Base-by-base conservation (phyloP, 441 rosid genomes). In the Eruca vesicaria region DNA sequence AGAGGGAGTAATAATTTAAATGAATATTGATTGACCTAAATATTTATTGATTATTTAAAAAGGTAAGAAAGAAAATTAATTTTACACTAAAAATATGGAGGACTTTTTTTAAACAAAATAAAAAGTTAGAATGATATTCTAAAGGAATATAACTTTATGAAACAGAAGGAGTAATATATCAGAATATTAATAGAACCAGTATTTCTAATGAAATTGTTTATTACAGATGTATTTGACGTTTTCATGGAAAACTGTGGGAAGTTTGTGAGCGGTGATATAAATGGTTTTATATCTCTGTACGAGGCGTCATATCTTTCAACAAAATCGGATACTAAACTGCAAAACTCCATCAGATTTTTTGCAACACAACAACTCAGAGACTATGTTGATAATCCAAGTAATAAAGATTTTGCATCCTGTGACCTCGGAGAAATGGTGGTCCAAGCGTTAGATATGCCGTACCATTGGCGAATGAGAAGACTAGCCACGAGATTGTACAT, bases 401-500 rank as follows among this genome's bases (percentile, higher is more conserved):
- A 33, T 29, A 35, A 9, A 3, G 16, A 55, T 10, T 21, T n/a
- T 20, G 66, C 41, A 16, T 31, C 68, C 9, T 8, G 56, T 65
- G 38, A 74, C 36, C 0, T 59, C 1, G 31, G 36, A 3, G 58
- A 28, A 15, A 66, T 84, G 15, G 79, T 75, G 45, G 53, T 16
- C 5, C 86, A 82, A 62, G 81, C 84, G 2, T 52, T 84, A 66
- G 85, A 85, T 50, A 73, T 82, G 72, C 84, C 89, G 4, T 64
- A 80, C 35, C 70, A 78, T 59, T 63, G 80, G 79, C 77, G 80
- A 73, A 63, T 80, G 69, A 36, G 11, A 58, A 77, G 85, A 50
- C 68, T 79, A 48, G 82, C 74, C 10, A 72, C 83, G 0, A 78
- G 81, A 36, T 71, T 64, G 81, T 79, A 73, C 77, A 74, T 86